phyloP scores from a whole-genome alignment of 148 eudicot genomes.

The Polygonum maritimum region DNA sequence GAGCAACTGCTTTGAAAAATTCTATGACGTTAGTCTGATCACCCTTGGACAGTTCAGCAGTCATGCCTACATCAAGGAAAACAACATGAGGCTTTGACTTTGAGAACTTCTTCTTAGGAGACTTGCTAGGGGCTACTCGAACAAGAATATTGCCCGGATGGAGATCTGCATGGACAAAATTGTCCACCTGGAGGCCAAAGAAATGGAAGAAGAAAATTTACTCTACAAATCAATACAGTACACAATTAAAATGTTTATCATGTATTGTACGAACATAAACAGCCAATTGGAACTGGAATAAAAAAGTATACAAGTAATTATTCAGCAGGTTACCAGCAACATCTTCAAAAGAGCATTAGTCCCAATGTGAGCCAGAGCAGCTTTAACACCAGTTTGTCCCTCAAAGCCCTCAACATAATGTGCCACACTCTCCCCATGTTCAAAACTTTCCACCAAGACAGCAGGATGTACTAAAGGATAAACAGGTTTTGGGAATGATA shows the following conservation, averaged over 20 bases:
- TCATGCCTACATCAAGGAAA: slow-evolving; percentile 42
- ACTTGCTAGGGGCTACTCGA: slow-evolving; percentile 22
- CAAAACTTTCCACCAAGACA: slow-evolving; percentile 33
- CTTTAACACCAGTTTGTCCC: slow-evolving; percentile 23
- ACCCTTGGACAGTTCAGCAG: slow-evolving; percentile 30
- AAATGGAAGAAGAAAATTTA: neutral
- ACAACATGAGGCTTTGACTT: slow-evolving; percentile 37
- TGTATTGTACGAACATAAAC: neutral
- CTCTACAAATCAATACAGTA: neutral
- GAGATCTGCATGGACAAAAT: slow-evolving; percentile 37
- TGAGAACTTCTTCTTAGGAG: slow-evolving; percentile 18
- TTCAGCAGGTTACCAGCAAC: slow-evolving; percentile 27
- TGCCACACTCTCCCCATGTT: slow-evolving; percentile 39
- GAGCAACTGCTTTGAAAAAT: slow-evolving; percentile 32
- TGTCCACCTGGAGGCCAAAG: slow-evolving; percentile 25
- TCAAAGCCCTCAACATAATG: slow-evolving; percentile 33
- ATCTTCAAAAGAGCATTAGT: slow-evolving; percentile 35
- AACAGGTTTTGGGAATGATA: slow-evolving; percentile 37
- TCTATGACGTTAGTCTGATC: slow-evolving; percentile 26
- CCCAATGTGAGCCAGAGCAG: slow-evolving; percentile 38
- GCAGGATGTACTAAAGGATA: slow-evolving; percentile 43
- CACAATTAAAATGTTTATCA: neutral
- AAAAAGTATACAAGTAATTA: neutral
- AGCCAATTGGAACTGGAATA: neutral
- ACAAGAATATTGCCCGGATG: slow-evolving; percentile 48